A percentile compares a stretch with the other conserved stretches of the same genome.
phyloP scores from a whole-genome alignment of 1,284 basidiomycete genomes.

The Coniophora puteana region DNA sequence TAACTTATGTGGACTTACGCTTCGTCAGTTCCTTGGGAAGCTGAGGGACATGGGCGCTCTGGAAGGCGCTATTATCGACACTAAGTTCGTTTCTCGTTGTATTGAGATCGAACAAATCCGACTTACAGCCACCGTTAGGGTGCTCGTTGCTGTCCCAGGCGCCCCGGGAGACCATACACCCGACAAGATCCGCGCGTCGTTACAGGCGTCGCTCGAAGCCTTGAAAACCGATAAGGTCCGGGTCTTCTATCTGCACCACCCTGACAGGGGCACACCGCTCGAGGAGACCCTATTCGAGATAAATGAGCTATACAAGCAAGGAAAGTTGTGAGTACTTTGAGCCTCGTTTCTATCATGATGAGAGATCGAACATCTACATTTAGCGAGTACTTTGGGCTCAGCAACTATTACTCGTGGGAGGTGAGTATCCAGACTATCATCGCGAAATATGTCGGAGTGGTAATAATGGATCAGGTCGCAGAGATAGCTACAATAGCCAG shows the following conservation, averaged over 20 bases:
- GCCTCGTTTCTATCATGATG: not conserved
- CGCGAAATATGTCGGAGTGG: not conserved
- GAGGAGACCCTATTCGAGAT: conserved; percentile 45
- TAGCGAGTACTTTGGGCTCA: conserved; percentile 2
- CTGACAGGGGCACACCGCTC: conserved; percentile 45
- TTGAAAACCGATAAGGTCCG: conserved; percentile 27
- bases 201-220: conserved; percentile 2
- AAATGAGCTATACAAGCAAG: conserved; percentile 47
- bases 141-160: conserved; percentile 31
- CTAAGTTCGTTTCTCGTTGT: conserved; percentile 29
- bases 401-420: conserved; percentile 2
- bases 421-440: not conserved
- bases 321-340: conserved; percentile 24
- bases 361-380: not conserved
- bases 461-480: conserved; percentile 41
- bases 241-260: conserved; percentile 52
- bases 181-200: conserved; percentile 8
- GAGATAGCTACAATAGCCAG: conserved; percentile 57
- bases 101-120: conserved; percentile 4
- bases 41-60: conserved; percentile 25
- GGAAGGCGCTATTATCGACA: conserved; percentile 34
- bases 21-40: conserved; percentile 30
- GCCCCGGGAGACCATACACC: conserved; percentile 27
- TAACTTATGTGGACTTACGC: not conserved
- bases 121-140: not conserved